phyloP scores from a whole-genome alignment of 306 rosid genomes.

The Cucumis hystrix region DNA sequence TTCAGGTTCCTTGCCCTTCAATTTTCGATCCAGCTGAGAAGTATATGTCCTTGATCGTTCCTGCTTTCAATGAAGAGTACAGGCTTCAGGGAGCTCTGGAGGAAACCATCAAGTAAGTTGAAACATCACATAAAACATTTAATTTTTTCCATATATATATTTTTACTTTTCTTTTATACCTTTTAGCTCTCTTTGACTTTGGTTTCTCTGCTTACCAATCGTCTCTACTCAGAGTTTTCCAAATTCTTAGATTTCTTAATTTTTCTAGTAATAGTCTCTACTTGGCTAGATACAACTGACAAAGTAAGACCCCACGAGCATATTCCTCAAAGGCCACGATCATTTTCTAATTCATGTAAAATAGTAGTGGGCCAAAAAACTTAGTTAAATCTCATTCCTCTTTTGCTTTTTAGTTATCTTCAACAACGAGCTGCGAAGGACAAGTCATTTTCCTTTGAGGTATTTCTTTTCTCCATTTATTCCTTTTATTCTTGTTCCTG shows the following conservation, averaged over 20 bases:
- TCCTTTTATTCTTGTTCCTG: background rate
- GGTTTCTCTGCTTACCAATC: background rate
- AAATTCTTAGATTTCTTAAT: background rate
- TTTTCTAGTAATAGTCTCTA: background rate
- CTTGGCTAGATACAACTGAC: background rate
- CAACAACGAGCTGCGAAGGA: constrained; percentile 63
- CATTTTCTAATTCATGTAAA: background rate
- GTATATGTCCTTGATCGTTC: constrained; percentile 73
- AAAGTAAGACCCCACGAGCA: background rate
- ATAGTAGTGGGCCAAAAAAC: background rate
- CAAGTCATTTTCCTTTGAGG: constrained; percentile 82
- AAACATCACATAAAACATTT: background rate
- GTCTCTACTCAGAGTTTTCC: background rate
- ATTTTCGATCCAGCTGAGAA: constrained; percentile 78
- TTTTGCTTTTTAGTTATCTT: constrained; percentile 52
- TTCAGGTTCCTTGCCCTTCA: constrained; percentile 61
- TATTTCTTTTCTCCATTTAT: constrained; percentile 12
- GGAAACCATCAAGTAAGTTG: constrained; percentile 70
- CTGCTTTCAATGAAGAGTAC: constrained; percentile 74
- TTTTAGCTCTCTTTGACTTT: background rate
- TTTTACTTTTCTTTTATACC: background rate
- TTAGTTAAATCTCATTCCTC: background rate
- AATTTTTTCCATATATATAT: background rate
- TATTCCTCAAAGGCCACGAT: background rate
- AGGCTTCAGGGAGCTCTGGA: constrained; percentile 85